Conservation (phyloP, 2,329 filamentous ascomycete genomes). For the Mariannaea sp. region DNA sequence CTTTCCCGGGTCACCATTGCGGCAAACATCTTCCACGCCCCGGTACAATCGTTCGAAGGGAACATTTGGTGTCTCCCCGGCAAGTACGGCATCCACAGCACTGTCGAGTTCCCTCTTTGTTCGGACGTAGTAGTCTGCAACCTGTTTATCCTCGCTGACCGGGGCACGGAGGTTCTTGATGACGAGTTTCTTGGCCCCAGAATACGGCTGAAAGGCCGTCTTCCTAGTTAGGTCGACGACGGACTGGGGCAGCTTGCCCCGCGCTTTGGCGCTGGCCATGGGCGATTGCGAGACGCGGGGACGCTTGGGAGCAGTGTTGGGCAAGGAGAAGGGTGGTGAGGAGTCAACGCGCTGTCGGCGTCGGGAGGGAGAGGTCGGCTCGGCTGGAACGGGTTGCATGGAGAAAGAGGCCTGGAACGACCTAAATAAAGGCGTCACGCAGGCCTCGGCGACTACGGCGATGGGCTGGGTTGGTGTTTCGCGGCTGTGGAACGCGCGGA, state of each 20-base stretch:
- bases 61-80: constrained; percentile 61
- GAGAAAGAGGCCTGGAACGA: constrained; percentile 37
- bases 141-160: constrained; percentile 60
- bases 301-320: constrained; percentile 39
- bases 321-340: constrained; percentile 40
- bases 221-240: constrained; percentile 42
- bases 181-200: constrained; percentile 82
- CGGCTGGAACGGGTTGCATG: constrained; percentile 43
- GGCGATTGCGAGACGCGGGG: constrained; percentile 37
- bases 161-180: constrained; percentile 85
- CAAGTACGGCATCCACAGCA: constrained; percentile 76
- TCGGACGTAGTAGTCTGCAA: constrained; percentile 77
- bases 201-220: constrained; percentile 69
- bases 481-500: not conserved
- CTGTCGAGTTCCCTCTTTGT: constrained; percentile 75
- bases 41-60: constrained; percentile 91
- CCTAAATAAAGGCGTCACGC: constrained; percentile 35
- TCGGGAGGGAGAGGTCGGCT: constrained; percentile 42
- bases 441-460: constrained; percentile 33
- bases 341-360: constrained; percentile 46
- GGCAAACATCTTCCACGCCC: constrained; percentile 88
- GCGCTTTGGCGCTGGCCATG: constrained; percentile 46
- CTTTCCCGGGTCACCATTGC: constrained; percentile 71
- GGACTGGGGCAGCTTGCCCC: constrained; percentile 48
- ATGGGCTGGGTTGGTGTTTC: constrained; percentile 19